Evolutionary conservation across 768 basidiomycete species (phyloP).

Genomic region (Lactarius trivialis): DNA sequence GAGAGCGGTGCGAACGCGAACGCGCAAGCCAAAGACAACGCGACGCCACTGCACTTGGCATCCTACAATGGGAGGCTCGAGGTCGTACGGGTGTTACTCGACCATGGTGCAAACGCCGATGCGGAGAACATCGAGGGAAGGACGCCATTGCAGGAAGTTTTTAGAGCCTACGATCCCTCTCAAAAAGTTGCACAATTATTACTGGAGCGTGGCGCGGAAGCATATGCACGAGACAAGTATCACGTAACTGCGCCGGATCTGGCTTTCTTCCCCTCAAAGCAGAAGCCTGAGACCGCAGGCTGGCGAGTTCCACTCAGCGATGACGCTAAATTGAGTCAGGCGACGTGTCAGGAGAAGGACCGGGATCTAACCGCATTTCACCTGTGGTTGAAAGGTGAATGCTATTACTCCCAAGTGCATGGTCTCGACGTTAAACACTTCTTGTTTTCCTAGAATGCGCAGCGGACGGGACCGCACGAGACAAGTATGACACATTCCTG

Average conservation of each 20-base stretch:
- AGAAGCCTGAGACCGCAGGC: no score
- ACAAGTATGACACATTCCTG: neutral
- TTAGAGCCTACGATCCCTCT: neutral
- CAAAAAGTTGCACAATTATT: neutral
- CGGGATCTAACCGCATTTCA: neutral
- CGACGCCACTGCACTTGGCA: neutral
- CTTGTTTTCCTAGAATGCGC: neutral
- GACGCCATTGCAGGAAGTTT: neutral
- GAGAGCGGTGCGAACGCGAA: neutral
- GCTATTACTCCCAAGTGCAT: neutral
- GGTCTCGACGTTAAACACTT: neutral
- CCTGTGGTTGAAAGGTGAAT: neutral
- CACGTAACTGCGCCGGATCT: neutral
- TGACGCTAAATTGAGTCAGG: neutral
- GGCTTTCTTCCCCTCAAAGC: neutral
- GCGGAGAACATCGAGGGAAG: neutral
- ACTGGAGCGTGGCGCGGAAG: neutral
- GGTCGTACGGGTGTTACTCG: neutral
- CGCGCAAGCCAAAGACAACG: neutral
- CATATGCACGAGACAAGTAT: neutral
- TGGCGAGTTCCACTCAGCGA: neutral
- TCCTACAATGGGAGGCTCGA: neutral
- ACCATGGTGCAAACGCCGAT: neutral
- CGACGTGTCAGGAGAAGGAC: neutral
- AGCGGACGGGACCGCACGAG: neutral